phyloP scores from a whole-genome alignment of 2,329 filamentous ascomycete species.

The Arthrobotrys iridis region DNA sequence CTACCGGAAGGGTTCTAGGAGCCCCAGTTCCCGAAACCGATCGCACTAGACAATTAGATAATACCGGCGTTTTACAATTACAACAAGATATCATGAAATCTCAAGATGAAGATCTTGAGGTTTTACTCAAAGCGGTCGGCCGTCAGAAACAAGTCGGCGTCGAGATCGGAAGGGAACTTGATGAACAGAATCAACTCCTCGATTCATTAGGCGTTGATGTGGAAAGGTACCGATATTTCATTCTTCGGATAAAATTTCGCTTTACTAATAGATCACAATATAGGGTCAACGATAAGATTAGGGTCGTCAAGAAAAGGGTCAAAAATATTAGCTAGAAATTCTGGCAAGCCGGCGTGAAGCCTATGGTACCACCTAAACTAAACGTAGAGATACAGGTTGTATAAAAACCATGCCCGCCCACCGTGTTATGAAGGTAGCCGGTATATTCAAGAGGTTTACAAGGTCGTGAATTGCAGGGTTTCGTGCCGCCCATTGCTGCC shows the following conservation, averaged over 20 bases:
- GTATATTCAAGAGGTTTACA: no score
- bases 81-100: slow-evolving; percentile 78
- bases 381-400: not conserved
- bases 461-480: no score
- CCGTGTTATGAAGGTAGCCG: no score
- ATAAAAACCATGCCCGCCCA: not conserved
- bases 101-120: slow-evolving; percentile 77
- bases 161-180: slow-evolving; percentile 77
- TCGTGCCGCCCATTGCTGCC: no score
- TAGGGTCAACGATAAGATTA: slow-evolving; percentile 43
- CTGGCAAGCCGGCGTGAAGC: not conserved
- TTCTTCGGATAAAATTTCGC: not conserved
- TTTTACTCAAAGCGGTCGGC: slow-evolving; percentile 74
- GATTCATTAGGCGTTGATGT: slow-evolving; percentile 73
- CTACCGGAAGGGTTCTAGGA: slow-evolving; percentile 74
- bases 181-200: slow-evolving; percentile 77
- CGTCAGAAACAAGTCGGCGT: slow-evolving; percentile 81
- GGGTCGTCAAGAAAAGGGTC: slow-evolving; percentile 49
- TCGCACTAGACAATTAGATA: slow-evolving; percentile 79
- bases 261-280: not conserved
- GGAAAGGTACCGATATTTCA: slow-evolving; percentile 61
- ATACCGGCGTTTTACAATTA: slow-evolving; percentile 76
- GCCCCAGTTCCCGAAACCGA: slow-evolving; percentile 78
- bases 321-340: slow-evolving; percentile 30
- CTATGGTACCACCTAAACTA: not conserved